These are phyloP conservation scores for Capsicum baccatum DNA, from an alignment of 257 asterid species.

Conservation along the genomic window DNA sequence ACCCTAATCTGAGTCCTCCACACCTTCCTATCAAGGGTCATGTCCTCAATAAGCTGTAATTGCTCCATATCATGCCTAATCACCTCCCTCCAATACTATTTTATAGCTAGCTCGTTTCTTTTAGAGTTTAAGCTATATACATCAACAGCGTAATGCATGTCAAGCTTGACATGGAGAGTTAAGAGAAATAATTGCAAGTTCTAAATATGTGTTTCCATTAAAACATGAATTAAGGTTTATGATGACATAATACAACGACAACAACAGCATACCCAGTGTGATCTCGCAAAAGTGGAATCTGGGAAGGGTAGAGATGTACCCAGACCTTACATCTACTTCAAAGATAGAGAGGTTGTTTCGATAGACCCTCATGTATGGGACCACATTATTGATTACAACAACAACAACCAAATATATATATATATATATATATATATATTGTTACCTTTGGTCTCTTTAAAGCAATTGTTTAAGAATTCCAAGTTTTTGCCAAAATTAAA, in stretches of 20 bases:
- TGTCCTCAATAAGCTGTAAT: too few relatives aligned
- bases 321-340: neutral
- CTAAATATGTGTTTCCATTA: neutral
- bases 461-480: conserved; percentile 86
- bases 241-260: neutral
- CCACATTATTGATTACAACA: neutral
- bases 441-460: conserved; percentile 67
- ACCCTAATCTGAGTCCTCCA: too few relatives aligned
- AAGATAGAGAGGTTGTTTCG: neutral
- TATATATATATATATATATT: too few relatives aligned
- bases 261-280: neutral
- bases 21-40: too few relatives aligned
- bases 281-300: neutral
- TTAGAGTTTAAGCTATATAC: neutral
- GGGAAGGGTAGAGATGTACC: neutral
- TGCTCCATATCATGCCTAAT: too few relatives aligned
- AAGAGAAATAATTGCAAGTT: neutral
- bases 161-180: neutral
- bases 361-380: neutral
- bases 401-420: neutral
- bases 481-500: conserved; percentile 70
- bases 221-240: neutral
- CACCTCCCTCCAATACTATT: too few relatives aligned
- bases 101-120: neutral
- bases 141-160: neutral